Conservation (phyloP, 768 basidiomycete species). For the Kwoniella sp. region DNA sequence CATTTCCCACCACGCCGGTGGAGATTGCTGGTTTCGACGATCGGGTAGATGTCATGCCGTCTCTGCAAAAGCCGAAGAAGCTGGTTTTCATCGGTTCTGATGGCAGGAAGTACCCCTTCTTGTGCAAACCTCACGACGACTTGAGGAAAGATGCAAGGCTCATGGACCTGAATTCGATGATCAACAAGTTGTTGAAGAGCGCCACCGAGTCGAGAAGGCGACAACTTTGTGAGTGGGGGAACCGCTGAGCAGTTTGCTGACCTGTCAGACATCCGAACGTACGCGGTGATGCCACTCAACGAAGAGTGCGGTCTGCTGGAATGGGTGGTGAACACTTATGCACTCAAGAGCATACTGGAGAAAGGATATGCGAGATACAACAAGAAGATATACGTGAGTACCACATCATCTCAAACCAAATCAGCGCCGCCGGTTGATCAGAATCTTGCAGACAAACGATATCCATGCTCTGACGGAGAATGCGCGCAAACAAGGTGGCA, state of each 20-base stretch:
- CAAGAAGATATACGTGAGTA: constrained; percentile 62
- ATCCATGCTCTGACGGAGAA: constrained; percentile 50
- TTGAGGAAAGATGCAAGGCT: constrained; percentile 93
- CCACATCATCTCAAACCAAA: too few species aligned
- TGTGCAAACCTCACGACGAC: constrained; percentile 97
- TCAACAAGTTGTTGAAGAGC: constrained; percentile 91
- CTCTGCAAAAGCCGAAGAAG: constrained; percentile 87
- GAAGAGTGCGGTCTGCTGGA: constrained; percentile 97
- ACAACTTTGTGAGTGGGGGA: constrained; percentile 71
- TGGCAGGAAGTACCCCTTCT: constrained; percentile 81
- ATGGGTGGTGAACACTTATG: constrained; percentile 94
- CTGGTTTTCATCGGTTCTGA: constrained; percentile 80
- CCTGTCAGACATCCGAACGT: constrained; percentile 82
- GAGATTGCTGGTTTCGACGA: constrained; percentile 81
- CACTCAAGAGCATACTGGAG: constrained; percentile 73
- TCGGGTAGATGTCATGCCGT: constrained; percentile 79
- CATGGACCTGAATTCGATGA: constrained; percentile 97
- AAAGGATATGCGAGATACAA: constrained; percentile 67
- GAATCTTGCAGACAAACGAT: constrained; percentile 48
- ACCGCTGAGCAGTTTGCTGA: constrained; percentile 12
- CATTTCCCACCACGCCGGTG: constrained; percentile 76
- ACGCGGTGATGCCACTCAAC: constrained; percentile 96
- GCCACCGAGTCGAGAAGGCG: constrained; percentile 90
- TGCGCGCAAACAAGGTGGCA: constrained; percentile 17
- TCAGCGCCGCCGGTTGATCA: neutral